Conservation (phyloP, 1,284 basidiomycete species). For the Ustilago bromivora region DNA sequence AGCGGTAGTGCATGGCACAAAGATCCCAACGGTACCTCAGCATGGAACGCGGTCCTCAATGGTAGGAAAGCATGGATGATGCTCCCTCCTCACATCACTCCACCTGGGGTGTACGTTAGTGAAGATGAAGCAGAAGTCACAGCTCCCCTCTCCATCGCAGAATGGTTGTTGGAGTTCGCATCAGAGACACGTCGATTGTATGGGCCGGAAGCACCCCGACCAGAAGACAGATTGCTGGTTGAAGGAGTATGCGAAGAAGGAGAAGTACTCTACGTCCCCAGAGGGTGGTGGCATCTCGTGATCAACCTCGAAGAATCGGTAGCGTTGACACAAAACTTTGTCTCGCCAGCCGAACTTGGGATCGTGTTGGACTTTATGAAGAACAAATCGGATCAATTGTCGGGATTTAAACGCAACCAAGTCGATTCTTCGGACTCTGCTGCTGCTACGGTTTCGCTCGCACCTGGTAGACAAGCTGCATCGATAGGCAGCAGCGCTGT, state of each 20-base stretch:
- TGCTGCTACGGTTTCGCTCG: conserved; percentile 8
- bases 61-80: conserved; percentile 71
- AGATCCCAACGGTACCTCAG: conserved; percentile 71
- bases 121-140: conserved; percentile 70
- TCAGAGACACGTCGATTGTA: conserved; percentile 65
- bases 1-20: conserved; percentile 67
- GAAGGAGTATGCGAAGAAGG: conserved; percentile 70
- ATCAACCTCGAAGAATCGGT: conserved; percentile 65
- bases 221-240: conserved; percentile 60
- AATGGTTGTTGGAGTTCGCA: conserved; percentile 72
- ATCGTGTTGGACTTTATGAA: conserved; percentile 71
- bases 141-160: conserved; percentile 68
- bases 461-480: conserved; percentile 27
- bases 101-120: conserved; percentile 71
- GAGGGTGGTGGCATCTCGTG: conserved; percentile 68
- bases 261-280: conserved; percentile 70
- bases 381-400: conserved; percentile 70
- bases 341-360: conserved; percentile 70
- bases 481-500: conserved; percentile 9
- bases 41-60: conserved; percentile 71
- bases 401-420: conserved; percentile 69
- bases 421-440: conserved; percentile 4
- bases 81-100: conserved; percentile 70
- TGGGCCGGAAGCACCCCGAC: conserved; percentile 54
- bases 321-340: conserved; percentile 72